Conservation (phyloP, 2,329 filamentous ascomycete species). For the Colletotrichum graminicola region DNA sequence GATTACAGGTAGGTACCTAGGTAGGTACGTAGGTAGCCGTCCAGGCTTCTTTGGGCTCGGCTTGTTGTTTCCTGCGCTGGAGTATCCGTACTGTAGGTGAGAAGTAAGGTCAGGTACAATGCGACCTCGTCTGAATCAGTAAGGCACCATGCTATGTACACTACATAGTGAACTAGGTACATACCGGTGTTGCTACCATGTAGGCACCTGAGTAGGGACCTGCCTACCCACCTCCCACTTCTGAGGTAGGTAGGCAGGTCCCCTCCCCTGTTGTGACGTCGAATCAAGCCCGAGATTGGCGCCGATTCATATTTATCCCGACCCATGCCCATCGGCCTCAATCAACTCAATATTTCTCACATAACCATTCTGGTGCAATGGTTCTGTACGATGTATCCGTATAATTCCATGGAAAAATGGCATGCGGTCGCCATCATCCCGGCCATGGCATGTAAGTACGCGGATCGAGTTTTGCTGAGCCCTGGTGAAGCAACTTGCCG, state of each 20-base stretch:
- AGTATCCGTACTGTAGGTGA: neutral
- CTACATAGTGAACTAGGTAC: neutral
- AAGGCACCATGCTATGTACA: neutral
- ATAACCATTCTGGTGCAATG: constrained; percentile 12
- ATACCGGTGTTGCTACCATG: neutral
- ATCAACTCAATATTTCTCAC: constrained; percentile 1
- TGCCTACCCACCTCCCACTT: neutral
- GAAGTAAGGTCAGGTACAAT: constrained; percentile 19
- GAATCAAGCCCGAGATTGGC: constrained; percentile 42
- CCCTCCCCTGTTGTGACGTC: constrained; percentile 34
- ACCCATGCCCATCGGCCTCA: constrained; percentile 25
- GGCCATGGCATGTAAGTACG: neutral
- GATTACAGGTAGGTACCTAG: too few species aligned
- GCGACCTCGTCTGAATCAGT: constrained; percentile 24
- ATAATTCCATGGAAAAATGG: neutral
- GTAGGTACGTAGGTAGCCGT: neutral
- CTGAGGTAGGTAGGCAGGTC: neutral
- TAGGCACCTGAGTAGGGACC: neutral
- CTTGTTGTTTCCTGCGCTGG: constrained; percentile 1
- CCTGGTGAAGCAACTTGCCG: neutral
- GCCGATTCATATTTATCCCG: constrained; percentile 37
- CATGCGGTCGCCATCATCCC: neutral
- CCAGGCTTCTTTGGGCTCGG: neutral
- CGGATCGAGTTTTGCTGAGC: neutral
- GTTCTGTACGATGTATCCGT: neutral